These are phyloP conservation scores for Domatiomyces catenatus DNA, from an alignment of 2,329 filamentous ascomycete species.

Conservation along the genomic window DNA sequence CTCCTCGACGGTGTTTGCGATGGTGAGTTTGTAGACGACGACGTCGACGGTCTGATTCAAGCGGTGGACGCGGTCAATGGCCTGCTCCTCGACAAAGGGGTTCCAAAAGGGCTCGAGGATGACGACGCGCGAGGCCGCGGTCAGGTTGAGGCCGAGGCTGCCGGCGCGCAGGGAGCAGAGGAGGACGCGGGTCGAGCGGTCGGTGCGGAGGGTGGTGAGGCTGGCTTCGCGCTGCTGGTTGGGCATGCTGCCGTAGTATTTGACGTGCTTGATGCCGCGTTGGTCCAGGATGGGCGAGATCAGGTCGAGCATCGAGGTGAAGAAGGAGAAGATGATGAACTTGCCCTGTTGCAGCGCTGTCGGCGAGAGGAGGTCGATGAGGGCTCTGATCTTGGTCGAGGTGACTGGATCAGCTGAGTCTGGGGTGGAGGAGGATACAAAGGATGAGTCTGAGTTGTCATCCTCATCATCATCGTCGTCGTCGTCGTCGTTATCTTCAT, in stretches of 20 bases:
- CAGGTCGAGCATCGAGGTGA: slow-evolving; percentile 94
- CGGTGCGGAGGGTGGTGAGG: slow-evolving; percentile 58
- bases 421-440: slow-evolving; percentile 19
- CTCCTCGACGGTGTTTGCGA: slow-evolving; percentile 76
- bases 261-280: slow-evolving; percentile 61
- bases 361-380: slow-evolving; percentile 54
- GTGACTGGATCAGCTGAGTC: no score
- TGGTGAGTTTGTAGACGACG: slow-evolving; percentile 84
- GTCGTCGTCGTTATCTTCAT: slow-evolving; percentile 42
- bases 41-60: slow-evolving; percentile 93
- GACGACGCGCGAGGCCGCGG: slow-evolving; percentile 79
- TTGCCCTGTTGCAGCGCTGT: slow-evolving; percentile 57
- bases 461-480: slow-evolving; percentile 30
- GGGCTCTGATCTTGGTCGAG: slow-evolving; percentile 83
- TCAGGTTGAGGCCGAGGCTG: slow-evolving; percentile 82
- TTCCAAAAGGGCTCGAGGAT: slow-evolving; percentile 99
- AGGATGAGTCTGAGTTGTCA: slow-evolving; percentile 30
- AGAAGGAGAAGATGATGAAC: slow-evolving; percentile 96
- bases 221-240: slow-evolving; percentile 86
- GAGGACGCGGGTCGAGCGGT: slow-evolving; percentile 61
- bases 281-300: slow-evolving; percentile 77
- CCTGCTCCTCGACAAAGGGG: slow-evolving; percentile 96
- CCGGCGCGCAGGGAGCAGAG: slow-evolving; percentile 92
- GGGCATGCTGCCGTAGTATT: slow-evolving; percentile 90
- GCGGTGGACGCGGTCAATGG: slow-evolving; percentile 95